These are phyloP conservation scores for Harrya chromipes DNA, from an alignment of 768 basidiomycete genomes.

Conservation along the genomic window DNA sequence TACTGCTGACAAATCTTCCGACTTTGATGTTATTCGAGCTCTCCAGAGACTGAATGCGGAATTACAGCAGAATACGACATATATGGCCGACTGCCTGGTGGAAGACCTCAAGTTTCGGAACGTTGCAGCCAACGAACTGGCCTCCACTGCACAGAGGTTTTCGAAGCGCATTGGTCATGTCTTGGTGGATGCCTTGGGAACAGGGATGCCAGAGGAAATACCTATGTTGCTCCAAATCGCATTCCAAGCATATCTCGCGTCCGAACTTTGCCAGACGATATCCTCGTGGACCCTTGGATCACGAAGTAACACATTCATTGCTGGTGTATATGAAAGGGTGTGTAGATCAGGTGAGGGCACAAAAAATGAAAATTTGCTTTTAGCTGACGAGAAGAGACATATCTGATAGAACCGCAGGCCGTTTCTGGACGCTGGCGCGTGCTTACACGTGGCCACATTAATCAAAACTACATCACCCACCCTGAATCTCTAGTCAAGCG, in stretches of 20 bases:
- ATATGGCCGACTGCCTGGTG: constrained; percentile 8
- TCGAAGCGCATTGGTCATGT: background rate
- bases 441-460: constrained; percentile 3
- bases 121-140: background rate
- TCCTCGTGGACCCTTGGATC: constrained; percentile 10
- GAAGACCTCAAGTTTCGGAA: background rate
- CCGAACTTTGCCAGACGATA: background rate
- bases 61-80: constrained; percentile 6
- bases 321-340: constrained; percentile 8
- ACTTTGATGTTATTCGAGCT: constrained; percentile 6
- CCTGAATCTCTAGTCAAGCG: background rate
- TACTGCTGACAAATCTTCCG: constrained; percentile 10
- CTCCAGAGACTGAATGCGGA: constrained; percentile 12
- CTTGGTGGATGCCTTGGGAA: constrained; percentile 1
- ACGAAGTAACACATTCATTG: constrained; percentile 2
- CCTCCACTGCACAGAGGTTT: background rate
- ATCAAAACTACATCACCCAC: background rate
- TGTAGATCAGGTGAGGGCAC: constrained; percentile 5
- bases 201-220: background rate
- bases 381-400: background rate
- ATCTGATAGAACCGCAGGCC: constrained; percentile 11
- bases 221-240: constrained; percentile 11
- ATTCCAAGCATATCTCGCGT: constrained; percentile 8
- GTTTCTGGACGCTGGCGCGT: constrained; percentile 12
- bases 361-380: too few relatives aligned